phyloP scores from a whole-genome alignment of 345 rosid species.

The Populus nigra region DNA sequence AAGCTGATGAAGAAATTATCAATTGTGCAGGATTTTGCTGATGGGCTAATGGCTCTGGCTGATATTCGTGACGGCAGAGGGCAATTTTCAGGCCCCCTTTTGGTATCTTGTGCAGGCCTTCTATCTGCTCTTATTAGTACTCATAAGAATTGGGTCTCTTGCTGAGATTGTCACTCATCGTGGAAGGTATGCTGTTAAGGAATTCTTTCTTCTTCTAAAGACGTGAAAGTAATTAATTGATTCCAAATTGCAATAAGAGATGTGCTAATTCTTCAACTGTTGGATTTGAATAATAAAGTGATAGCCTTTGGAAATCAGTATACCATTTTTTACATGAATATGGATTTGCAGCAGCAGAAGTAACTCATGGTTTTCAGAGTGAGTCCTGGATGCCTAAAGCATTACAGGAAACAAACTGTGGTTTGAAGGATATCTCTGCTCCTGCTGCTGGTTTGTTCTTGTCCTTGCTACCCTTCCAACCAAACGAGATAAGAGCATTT shows the following conservation, averaged over 20 bases:
- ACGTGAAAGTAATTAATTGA: background rate
- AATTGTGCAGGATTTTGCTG: slow-evolving; percentile 79
- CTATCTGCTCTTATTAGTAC: slow-evolving; percentile 83
- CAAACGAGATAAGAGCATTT: too few relatives aligned
- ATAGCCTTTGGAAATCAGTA: background rate
- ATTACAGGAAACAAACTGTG: too few relatives aligned
- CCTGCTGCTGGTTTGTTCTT: too few relatives aligned
- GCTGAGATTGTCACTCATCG: slow-evolving; percentile 32
- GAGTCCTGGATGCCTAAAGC: too few relatives aligned
- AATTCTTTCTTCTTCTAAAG: background rate
- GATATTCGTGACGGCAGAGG: slow-evolving; percentile 76
- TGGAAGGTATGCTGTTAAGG: slow-evolving; percentile 16
- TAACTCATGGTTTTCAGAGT: background rate
- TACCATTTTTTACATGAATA: background rate
- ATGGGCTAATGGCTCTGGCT: slow-evolving; percentile 72
- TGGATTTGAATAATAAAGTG: background rate
- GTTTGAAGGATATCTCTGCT: too few relatives aligned
- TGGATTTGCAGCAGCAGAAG: background rate
- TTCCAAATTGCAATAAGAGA: background rate
- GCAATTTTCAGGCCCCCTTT: slow-evolving; percentile 45
- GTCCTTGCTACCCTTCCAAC: too few relatives aligned
- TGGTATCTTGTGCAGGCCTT: slow-evolving; percentile 70
- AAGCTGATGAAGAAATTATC: slow-evolving; percentile 67
- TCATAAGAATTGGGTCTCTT: slow-evolving; percentile 86
- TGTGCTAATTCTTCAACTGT: background rate